Base-by-base conservation (phyloP, 345 rosid species). In the Diplotaxis tenuifolia region DNA sequence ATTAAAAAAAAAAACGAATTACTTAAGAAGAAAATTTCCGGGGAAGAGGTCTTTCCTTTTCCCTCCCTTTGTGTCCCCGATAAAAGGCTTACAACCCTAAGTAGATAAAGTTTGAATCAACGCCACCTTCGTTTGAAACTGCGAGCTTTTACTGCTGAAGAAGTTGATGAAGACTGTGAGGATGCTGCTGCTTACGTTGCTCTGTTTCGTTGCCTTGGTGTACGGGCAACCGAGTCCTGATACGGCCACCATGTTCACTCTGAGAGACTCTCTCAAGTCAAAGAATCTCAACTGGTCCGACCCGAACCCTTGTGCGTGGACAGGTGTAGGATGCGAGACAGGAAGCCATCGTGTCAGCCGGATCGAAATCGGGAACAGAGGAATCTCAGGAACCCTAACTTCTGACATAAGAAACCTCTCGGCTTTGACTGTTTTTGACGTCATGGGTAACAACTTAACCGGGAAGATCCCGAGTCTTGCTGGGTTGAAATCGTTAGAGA, bases 301-400 rank as follows among this genome's bases (percentile, higher is more conserved):
- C 21, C 8, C 81, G 21, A 70, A 86, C 72, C 93, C 88, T 1
- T 90, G 93, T 71, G 1, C 40, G 0, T 88, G 96, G 96, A 0
- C 0, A 0, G 65, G 71, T 0, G 70, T 85, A 4, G 0, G 3
- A 8, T 88, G 93, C 56, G 50, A 50, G 34, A 0, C 10, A 18
- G 16, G 7, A 12, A 40, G 38, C 20, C 59, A 49, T 0, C 76
- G 82, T 62, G 83, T 90, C 12, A 62, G 71, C 10, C 62, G 66
- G 23, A 86, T 90, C 58, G 86, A 90, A 70, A 79, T 90, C 73
- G 82, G 83, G 34, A 8, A 18, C 3, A 59, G 7, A 65, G 49
- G 36, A 5, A 20, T 90, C 7, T n/a, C 9, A 1, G 87, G 89
- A 22, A 82, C 76, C 0, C 75, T 89, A 25, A 83, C 93, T 5